A percentile compares a stretch with the other conserved stretches of the same genome.
These are phyloP conservation scores for Debaryomyces psychrophilus DNA, from an alignment of 1,139 yeast genomes.

Conservation along the genomic window DNA sequence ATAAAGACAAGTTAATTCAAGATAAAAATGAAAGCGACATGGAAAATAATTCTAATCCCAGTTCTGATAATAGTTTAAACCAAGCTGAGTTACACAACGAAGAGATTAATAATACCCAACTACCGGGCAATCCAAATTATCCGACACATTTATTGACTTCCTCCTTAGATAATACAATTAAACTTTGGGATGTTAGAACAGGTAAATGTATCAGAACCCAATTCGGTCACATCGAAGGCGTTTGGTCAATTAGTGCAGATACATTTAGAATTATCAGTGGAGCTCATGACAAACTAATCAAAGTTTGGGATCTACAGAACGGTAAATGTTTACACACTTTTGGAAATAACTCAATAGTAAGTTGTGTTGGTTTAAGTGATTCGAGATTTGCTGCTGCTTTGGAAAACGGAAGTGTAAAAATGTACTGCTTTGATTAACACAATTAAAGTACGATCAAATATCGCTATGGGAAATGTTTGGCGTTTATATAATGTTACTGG, in stretches of 20 bases:
- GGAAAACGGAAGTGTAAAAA: slow-evolving; percentile 80
- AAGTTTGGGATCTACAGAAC: slow-evolving; percentile 93
- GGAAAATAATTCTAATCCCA: slow-evolving; percentile 2
- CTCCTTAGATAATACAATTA: slow-evolving; percentile 90
- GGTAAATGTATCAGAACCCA: slow-evolving; percentile 91
- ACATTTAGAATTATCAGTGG: slow-evolving; percentile 93
- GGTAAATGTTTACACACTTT: slow-evolving; percentile 95
- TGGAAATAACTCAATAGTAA: slow-evolving; percentile 73
- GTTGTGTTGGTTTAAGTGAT: slow-evolving; percentile 88
- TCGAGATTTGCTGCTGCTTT: slow-evolving; percentile 88
- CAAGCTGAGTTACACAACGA: slow-evolving; percentile 9
- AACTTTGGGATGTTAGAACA: slow-evolving; percentile 85
- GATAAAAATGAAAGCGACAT: slow-evolving; percentile 38
- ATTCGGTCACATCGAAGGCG: slow-evolving; percentile 97
- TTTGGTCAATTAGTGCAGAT: slow-evolving; percentile 95
- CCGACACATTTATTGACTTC: slow-evolving; percentile 89
- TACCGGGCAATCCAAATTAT: slow-evolving; percentile 34
- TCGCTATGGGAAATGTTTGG: neutral
- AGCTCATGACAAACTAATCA: slow-evolving; percentile 86
- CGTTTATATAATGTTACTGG: neutral
- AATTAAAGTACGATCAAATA: neutral
- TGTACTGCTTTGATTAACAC: slow-evolving; percentile 70
- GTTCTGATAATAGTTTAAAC: slow-evolving; percentile 1
- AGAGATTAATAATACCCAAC: slow-evolving; percentile 28
- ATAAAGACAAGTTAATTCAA: slow-evolving; percentile 53